Percentiles rank a stretch among this genome's conserved stretches.
Evolutionary conservation across 805 yeast species (phyloP).

Genomic region (Candida ascalaphidarum): DNA sequence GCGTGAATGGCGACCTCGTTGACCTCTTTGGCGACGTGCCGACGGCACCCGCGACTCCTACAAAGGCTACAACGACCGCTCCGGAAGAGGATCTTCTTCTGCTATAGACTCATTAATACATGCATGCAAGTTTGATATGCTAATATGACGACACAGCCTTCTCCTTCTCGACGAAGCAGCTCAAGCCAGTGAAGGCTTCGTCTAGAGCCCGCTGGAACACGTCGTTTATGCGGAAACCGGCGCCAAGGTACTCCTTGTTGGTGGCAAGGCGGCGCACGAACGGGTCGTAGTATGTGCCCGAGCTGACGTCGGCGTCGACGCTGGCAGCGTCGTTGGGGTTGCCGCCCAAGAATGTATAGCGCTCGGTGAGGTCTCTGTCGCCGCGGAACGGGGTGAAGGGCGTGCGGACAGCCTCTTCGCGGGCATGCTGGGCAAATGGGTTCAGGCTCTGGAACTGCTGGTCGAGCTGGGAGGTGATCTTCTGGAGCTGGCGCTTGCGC

Average conservation of each 20-base stretch:
- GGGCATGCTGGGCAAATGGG: slow-evolving; percentile 16
- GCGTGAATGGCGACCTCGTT: too few relatives aligned
- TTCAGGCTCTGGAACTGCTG: slow-evolving; percentile 24
- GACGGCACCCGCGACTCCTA: too few relatives aligned
- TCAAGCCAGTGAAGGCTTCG: slow-evolving; percentile 86
- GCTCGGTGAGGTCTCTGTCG: slow-evolving; percentile 54
- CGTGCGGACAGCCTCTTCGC: slow-evolving; percentile 11
- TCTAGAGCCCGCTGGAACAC: slow-evolving; percentile 73
- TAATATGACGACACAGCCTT: slow-evolving; percentile 8
- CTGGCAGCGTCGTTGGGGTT: slow-evolving; percentile 16
- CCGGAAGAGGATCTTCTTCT: too few relatives aligned
- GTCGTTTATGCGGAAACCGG: slow-evolving; percentile 69
- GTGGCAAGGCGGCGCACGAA: slow-evolving; percentile 40
- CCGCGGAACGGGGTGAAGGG: slow-evolving; percentile 97
- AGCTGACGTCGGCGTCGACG: slow-evolving; percentile 32
- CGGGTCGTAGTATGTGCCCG: slow-evolving; percentile 40
- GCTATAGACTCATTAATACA: too few relatives aligned
- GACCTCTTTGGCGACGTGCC: too few relatives aligned
- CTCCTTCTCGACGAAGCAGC: slow-evolving; percentile 58
- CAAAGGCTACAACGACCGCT: too few relatives aligned
- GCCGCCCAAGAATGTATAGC: slow-evolving; percentile 37
- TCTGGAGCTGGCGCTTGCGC: slow-evolving; percentile 51
- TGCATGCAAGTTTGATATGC: too few relatives aligned
- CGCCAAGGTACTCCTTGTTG: slow-evolving; percentile 67
- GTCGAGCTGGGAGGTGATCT: slow-evolving; percentile 50